These are phyloP conservation scores for Gossypium laxum DNA, from an alignment of 441 rosid species.

Conservation along the genomic window DNA sequence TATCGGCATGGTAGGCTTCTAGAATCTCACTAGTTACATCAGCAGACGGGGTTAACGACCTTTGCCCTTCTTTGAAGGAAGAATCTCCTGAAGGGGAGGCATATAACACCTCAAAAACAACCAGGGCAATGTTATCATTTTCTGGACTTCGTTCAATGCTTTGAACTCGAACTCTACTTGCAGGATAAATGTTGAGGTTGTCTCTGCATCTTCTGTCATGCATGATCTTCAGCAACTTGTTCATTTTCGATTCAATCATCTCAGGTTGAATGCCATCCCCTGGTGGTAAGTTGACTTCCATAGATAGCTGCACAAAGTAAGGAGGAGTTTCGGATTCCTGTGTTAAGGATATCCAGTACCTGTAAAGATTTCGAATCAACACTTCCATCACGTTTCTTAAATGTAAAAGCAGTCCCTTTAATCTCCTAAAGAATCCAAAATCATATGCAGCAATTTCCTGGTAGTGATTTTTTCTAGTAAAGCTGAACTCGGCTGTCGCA, in stretches of 20 bases:
- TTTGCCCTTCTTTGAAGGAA: conserved; percentile 40
- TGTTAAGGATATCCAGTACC: conserved; percentile 56
- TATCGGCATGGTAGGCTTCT: conserved; percentile 39
- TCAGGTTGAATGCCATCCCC: conserved; percentile 67
- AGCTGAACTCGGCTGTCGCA: conserved; percentile 28
- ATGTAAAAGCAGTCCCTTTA: conserved; percentile 21
- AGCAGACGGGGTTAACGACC: conserved; percentile 57
- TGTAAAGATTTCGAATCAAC: conserved; percentile 32
- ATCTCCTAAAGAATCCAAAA: conserved; percentile 30
- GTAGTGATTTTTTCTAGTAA: conserved; percentile 17
- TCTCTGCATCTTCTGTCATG: conserved; percentile 45
- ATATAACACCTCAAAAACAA: conserved; percentile 56
- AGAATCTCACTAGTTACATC: conserved; percentile 58
- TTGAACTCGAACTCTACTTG: conserved; percentile 57
- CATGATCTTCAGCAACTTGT: conserved; percentile 42
- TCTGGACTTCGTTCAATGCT: conserved; percentile 63
- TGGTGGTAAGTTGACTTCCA: conserved; percentile 56
- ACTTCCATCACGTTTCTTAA: conserved; percentile 26
- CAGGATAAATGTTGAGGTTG: conserved; percentile 32
- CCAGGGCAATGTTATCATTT: conserved; percentile 44
- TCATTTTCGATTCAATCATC: conserved; percentile 50
- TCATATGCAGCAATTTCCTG: neutral
- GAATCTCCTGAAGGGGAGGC: conserved; percentile 45
- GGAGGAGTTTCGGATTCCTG: conserved; percentile 71
- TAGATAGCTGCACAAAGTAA: conserved; percentile 57